Base-by-base conservation (phyloP, 768 basidiomycete species). In the Lyophyllum shimeji region DNA sequence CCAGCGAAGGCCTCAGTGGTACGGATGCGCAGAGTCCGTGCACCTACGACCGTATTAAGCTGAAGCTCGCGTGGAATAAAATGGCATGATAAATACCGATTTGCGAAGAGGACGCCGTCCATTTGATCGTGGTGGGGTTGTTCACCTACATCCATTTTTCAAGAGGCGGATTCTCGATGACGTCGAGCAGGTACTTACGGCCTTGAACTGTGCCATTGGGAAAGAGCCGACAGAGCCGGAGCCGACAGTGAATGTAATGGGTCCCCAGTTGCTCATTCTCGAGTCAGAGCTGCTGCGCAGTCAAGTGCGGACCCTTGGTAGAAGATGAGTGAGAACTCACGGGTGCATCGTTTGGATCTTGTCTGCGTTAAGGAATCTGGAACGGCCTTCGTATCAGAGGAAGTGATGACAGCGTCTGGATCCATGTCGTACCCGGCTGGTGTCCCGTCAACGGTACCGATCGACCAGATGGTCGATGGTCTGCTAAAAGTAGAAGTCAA, bases 131-230 rank as follows among this genome's bases (percentile, higher is more conserved):
- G 8, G 76, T 77, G 0, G 76, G 76, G 59, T 72, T 74, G 56
- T 77, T 78, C 27, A 78, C 74, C 69, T 75, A 46, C 9, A 33
- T 52, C 5, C 21, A 3, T 21, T 50, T 44, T 29, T 20, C 46
- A 23, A 55, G 45, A 23, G 15, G 46, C 21, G 15, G 31, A 29
- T 21, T 18, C 15, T 13, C 15, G 24, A 7, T 15, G 24, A 46
- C 3, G 29, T 23, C 12, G 39, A 34, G n/a, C 12, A 23, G 15
- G 11, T 50, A 42, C 69, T 48, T 54, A 75, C 74, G 3, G 50
- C 67, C 62, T 75, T 75, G 67, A 78, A 80, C 55, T 75, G 74
- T n/a, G 78, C 78, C 79, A 81, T 80, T 1, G 80, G 80, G 70
- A 77, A 79, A n/a, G 70, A 67, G 15, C 68, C 64, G 1, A 62